phyloP scores from a whole-genome alignment of 2,329 filamentous ascomycete genomes.

The Xylaria multiplex region DNA sequence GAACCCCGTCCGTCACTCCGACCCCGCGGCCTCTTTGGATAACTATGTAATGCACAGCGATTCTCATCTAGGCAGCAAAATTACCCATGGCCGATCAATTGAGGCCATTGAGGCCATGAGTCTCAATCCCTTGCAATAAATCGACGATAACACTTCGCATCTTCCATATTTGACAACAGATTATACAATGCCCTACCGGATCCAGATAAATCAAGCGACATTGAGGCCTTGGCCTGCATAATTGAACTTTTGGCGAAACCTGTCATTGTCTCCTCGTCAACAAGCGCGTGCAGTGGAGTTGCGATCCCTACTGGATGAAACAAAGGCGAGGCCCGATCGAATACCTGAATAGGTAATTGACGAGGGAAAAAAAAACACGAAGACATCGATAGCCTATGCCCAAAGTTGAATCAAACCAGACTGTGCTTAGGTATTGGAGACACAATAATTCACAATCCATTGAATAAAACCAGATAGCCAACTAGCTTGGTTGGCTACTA shows the following conservation, averaged over 20 bases:
- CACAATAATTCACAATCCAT: slow-evolving; percentile 5
- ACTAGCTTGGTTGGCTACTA: not conserved
- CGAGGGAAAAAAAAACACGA: not conserved
- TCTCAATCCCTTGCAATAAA: not conserved
- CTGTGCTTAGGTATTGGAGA: not conserved
- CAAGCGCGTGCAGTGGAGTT: not conserved
- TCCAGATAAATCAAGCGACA: slow-evolving; percentile 34
- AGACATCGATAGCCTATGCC: not conserved
- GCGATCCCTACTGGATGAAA: slow-evolving; percentile 11
- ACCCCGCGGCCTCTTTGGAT: slow-evolving; percentile 19
- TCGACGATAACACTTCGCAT: slow-evolving; percentile 19
- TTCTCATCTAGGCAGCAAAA: slow-evolving; percentile 28
- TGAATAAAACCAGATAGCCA: not conserved
- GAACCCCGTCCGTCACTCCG: slow-evolving; percentile 24
- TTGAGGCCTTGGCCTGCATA: slow-evolving; percentile 20
- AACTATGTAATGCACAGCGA: slow-evolving; percentile 5
- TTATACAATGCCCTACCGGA: slow-evolving; percentile 22
- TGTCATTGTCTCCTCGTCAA: slow-evolving; percentile 15
- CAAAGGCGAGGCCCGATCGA: slow-evolving; percentile 26
- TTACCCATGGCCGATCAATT: slow-evolving; percentile 15
- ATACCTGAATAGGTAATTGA: slow-evolving; percentile 22
- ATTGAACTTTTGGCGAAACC: slow-evolving; percentile 25
- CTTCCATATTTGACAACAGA: slow-evolving; percentile 4
- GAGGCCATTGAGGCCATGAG: too few species aligned
- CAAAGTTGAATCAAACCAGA: not conserved